Evolutionary conservation across 2,329 filamentous ascomycete species (phyloP).

Genomic region (Pestalotiopsis sp.): DNA sequence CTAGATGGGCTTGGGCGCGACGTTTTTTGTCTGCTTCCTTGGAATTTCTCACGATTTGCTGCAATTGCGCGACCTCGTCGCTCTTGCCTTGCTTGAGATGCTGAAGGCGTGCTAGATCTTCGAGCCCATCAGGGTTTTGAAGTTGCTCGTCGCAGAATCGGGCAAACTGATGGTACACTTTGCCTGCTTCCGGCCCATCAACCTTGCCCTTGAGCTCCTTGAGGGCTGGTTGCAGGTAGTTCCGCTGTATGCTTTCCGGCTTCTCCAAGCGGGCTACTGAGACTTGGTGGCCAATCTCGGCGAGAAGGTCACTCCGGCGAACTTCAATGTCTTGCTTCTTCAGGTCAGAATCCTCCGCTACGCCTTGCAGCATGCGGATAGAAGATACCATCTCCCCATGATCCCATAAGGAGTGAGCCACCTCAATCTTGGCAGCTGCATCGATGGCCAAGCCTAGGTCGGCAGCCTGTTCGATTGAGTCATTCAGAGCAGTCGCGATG

Average conservation of each 20-base stretch:
- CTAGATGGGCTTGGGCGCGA: slow-evolving; percentile 61
- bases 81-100: slow-evolving; percentile 79
- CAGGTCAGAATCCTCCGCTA: slow-evolving; percentile 63
- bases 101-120: slow-evolving; percentile 81
- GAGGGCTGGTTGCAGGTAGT: slow-evolving; percentile 83
- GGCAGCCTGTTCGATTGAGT: slow-evolving; percentile 71
- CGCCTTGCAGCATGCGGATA: slow-evolving; percentile 81
- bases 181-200: slow-evolving; percentile 73
- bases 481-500: slow-evolving; percentile 79
- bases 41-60: slow-evolving; percentile 56
- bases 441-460: slow-evolving; percentile 75
- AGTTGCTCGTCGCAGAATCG: slow-evolving; percentile 94
- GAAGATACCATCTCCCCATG: slow-evolving; percentile 88
- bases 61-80: slow-evolving; percentile 76
- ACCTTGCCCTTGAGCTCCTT: slow-evolving; percentile 72
- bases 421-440: slow-evolving; percentile 76
- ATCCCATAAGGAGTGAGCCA: slow-evolving; percentile 90
- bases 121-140: slow-evolving; percentile 79
- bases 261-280: slow-evolving; percentile 90
- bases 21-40: slow-evolving; percentile 55
- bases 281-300: slow-evolving; percentile 84
- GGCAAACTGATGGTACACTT: slow-evolving; percentile 94
- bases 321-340: slow-evolving; percentile 72
- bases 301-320: slow-evolving; percentile 77
- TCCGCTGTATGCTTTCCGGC: slow-evolving; percentile 84